Evolutionary conservation across 345 rosid species (phyloP), one percentile per base, ranked within the genome.

Genomic region (Populus tremula): DNA sequence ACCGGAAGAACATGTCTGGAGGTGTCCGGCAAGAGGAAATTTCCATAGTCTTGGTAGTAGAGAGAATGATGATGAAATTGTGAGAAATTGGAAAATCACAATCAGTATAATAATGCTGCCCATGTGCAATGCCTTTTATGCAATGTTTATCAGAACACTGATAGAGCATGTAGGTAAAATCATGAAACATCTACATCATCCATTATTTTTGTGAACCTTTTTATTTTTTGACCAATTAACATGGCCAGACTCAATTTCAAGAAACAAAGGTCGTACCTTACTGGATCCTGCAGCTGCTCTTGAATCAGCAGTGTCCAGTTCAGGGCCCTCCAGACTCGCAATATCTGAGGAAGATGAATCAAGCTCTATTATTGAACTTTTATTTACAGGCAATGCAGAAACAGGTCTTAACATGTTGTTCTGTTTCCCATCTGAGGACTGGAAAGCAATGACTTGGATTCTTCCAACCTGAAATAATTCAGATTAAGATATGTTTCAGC

Each of bases 371-470:
- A 89, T 83, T 76, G 86, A 64, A 84, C 84, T 88, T 85, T 78
- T 91, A 87, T 83, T 84, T 23, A 85, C 78, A 31, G 91, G 90
- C 33, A 91, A 80, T 65, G 87, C 77, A 67, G 88, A 77, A 74
- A 88, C 45, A 53, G 93, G 84, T 81, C 84, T 85, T 41, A 85
- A 81, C 74, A 83, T 73, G 82, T 79, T 80, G 82, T 80, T 84
- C 49, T 87, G 94, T 76, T 90, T 93, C 79, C 98, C 97, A 85
- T 93, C 95, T 45, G 91, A 90, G 41, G 99, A 93, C 85, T 96
- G 99, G 86, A 96, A 96, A 59, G 99, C 99, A 76, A 93, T 92
- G 65, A 96, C 92, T 87, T 96, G 99, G 79, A 96, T 96, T 89
- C 97, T 86, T 53, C 99, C 99, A 79, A 96, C 92, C 99, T 94